These are phyloP conservation scores for Thalassiosira profunda DNA, from an alignment of 108 stramenopile species.

Conservation along the genomic window DNA sequence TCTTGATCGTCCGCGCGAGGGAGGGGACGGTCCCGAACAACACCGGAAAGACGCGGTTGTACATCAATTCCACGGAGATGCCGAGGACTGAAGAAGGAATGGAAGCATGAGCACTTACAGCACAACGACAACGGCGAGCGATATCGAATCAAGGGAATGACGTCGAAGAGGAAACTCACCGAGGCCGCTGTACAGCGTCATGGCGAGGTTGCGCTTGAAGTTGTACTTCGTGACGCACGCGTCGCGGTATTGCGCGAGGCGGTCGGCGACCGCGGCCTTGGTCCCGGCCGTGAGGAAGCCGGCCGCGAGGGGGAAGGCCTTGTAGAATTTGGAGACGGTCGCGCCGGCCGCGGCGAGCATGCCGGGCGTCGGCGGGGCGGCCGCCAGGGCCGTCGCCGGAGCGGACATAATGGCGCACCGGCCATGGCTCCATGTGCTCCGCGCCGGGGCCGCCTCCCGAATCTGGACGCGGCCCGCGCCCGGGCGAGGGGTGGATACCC, in stretches of 20 bases:
- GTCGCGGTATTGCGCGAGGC: neutral
- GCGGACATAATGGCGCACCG: too few relatives aligned
- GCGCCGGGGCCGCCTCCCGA: too few relatives aligned
- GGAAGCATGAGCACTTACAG: too few relatives aligned
- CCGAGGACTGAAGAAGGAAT: too few relatives aligned
- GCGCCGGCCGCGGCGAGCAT: neutral
- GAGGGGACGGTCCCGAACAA: neutral
- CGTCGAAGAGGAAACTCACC: too few relatives aligned
- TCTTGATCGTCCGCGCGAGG: neutral
- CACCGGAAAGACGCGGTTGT: neutral
- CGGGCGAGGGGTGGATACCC: too few relatives aligned
- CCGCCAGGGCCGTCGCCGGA: neutral
- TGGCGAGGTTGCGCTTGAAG: neutral
- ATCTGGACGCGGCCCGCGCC: too few relatives aligned
- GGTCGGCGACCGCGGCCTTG: conserved; percentile 8
- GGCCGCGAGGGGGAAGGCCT: conserved; percentile 2
- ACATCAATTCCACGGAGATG: neutral
- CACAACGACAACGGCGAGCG: too few relatives aligned
- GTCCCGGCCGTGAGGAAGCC: conserved; percentile 7
- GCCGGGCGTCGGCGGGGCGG: neutral
- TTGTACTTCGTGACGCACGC: neutral
- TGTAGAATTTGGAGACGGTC: conserved; percentile 12
- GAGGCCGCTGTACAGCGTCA: neutral
- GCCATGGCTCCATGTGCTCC: too few relatives aligned
- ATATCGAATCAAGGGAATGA: too few relatives aligned